Conservation (phyloP, 805 yeast genomes). For the Kazachstania psychrophila region DNA sequence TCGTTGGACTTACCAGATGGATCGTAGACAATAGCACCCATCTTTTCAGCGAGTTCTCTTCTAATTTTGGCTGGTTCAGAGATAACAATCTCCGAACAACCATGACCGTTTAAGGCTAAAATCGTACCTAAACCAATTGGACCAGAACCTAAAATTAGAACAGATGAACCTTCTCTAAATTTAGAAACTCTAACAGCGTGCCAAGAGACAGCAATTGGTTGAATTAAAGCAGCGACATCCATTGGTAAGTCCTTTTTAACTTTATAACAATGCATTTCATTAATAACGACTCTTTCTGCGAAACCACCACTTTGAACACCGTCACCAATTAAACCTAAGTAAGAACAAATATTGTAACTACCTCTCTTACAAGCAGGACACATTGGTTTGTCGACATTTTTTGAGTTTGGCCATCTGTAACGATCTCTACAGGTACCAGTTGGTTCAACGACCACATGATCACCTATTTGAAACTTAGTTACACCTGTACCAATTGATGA, state of each 20-base stretch:
- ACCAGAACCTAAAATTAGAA: slow-evolving; percentile 51
- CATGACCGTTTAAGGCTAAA: slow-evolving; percentile 48
- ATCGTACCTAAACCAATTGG: slow-evolving; percentile 56
- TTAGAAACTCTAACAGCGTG: slow-evolving; percentile 45
- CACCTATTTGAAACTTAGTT: slow-evolving; percentile 38
- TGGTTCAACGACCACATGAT: slow-evolving; percentile 55
- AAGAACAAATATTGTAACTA: slow-evolving; percentile 42
- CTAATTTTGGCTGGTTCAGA: slow-evolving; percentile 46
- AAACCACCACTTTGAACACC: slow-evolving; percentile 52
- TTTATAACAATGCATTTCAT: slow-evolving; percentile 32
- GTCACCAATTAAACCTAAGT: slow-evolving; percentile 43
- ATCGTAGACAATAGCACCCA: slow-evolving; percentile 44
- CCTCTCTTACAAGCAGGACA: slow-evolving; percentile 48
- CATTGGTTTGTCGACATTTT: slow-evolving; percentile 18
- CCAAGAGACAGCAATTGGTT: slow-evolving; percentile 50
- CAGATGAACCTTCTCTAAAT: slow-evolving; percentile 38
- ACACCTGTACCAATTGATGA: slow-evolving; percentile 40
- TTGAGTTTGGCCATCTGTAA: slow-evolving; percentile 32
- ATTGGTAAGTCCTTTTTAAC: slow-evolving; percentile 38
- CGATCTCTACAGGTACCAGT: slow-evolving; percentile 48
- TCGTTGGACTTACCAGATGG: slow-evolving; percentile 35
- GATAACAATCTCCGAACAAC: slow-evolving; percentile 41
- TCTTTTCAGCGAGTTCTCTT: slow-evolving; percentile 39
- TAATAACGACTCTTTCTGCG: slow-evolving; percentile 39
- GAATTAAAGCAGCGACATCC: slow-evolving; percentile 49